Evolutionary conservation across 2,329 filamentous ascomycete genomes (phyloP), one percentile per base, ranked within the genome.

Genomic region (Xylaria sp.): DNA sequence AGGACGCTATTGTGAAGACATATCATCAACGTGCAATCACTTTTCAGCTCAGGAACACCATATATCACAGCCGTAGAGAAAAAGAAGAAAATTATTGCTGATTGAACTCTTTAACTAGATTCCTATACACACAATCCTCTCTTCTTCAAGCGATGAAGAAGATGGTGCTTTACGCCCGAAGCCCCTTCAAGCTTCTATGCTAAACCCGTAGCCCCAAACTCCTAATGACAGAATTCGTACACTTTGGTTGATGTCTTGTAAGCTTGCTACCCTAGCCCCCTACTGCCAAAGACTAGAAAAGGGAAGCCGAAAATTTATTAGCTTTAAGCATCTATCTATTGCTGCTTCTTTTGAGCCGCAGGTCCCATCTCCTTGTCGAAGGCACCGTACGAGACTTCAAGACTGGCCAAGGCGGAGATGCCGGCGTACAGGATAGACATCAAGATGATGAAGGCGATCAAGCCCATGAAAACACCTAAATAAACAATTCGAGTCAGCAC

Each of bases 361-460:
- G 93, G 92, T 0, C 94, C 93, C 85, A 93, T 97, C 73, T 97
- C 95, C 84, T 97, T 97, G 78, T 96, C 95, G 77, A 98, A 99
- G 1, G 96, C 94, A 69, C 92, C 93, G 79, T 98, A 98, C 0
- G 93, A 92, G 33, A 98, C 93, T 78, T 97, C 86, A 20, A 99
- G 85, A 72, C 93, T 95, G 6, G 87, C 83, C 13, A 98, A 84
- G 15, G 92, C 94, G 66, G 81, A 87, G 62, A 98, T 81, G 15
- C 91, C 96, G 63, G 94, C 90, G 71, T 90, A 90, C 5, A 97
- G 83, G 72, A 98, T 94, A 31, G 87, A 82, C 67, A 97, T 80
- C 55, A 97, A 85, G 44, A 97, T 78, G 20, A 96, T 78, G 2
- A 87, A 82, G 25, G 89, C 89, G 42, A 94, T 77, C 22, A 97